Evolutionary conservation across 164 flowering plant genomes (phyloP).

Genomic region (Berberis vulgaris): DNA sequence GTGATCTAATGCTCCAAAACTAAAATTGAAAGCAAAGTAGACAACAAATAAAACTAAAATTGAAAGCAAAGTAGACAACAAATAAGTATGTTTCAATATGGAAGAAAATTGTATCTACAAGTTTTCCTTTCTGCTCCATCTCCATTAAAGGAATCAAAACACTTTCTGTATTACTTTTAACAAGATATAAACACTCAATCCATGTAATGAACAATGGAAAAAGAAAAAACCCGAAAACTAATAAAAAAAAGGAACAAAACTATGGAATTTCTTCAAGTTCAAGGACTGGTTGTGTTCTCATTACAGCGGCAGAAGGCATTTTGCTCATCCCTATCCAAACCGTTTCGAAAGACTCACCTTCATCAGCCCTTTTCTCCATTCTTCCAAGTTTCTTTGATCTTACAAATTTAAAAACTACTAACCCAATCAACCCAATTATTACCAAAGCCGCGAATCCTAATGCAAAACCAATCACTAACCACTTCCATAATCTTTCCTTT

Average conservation of each 20-base stretch:
- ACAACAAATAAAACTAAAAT: too few species aligned
- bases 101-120: too few species aligned
- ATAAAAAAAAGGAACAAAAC: slow-evolving; percentile 1
- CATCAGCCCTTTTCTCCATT: slow-evolving; percentile 51
- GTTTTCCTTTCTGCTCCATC: too few species aligned
- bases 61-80: too few species aligned
- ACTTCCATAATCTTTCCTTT: slow-evolving; percentile 22
- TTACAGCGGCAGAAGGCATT: slow-evolving; percentile 55
- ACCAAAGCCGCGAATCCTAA: slow-evolving; percentile 32
- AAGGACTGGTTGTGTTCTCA: slow-evolving; percentile 54
- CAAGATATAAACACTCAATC: too few species aligned
- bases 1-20: too few species aligned
- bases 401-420: slow-evolving; percentile 13
- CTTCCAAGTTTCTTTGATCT: slow-evolving; percentile 26
- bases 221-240: too few species aligned
- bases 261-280: slow-evolving; percentile 41
- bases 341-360: slow-evolving; percentile 41
- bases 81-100: too few species aligned
- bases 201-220: too few species aligned
- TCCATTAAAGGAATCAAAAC: too few species aligned
- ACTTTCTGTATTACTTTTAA: too few species aligned
- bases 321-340: slow-evolving; percentile 44
- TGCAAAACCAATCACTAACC: slow-evolving; percentile 33
- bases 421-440: slow-evolving; percentile 22
- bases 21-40: too few species aligned